Evolutionary conservation across 163 green algal genomes (phyloP).

Genomic region (Volvox carteri): DNA sequence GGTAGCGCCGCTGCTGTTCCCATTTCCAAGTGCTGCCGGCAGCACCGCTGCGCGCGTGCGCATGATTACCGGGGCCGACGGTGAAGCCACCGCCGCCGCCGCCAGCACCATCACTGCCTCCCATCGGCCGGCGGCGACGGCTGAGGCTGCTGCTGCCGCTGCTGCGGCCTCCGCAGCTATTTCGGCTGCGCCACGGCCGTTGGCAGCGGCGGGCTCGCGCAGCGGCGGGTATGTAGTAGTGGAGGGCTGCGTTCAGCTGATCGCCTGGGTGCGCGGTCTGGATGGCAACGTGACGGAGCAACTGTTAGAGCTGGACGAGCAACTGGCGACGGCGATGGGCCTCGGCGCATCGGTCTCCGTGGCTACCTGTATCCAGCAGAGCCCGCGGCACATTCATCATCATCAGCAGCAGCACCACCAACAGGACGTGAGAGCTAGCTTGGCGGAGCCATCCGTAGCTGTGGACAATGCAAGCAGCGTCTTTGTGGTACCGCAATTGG

Average conservation of each 20-base stretch:
- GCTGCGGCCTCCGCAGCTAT: not conserved
- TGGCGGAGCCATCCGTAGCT: not conserved
- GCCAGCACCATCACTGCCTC: not conserved
- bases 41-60: not conserved
- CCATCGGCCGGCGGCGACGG: too few relatives aligned
- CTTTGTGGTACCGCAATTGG: not conserved
- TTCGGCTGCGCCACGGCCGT: too few relatives aligned
- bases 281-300: slow-evolving; percentile 26
- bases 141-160: too few relatives aligned
- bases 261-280: slow-evolving; percentile 41
- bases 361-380: not conserved
- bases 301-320: slow-evolving; percentile 27
- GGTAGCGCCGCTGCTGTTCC: slow-evolving; percentile 31
- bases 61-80: not conserved
- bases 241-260: slow-evolving; percentile 53
- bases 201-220: not conserved
- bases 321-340: slow-evolving; percentile 39
- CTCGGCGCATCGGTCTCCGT: slow-evolving; percentile 23
- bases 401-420: slow-evolving; percentile 10
- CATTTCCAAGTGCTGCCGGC: not conserved
- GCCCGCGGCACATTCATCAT: not conserved
- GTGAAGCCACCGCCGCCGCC: not conserved
- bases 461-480: not conserved
- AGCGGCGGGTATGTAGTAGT: slow-evolving; percentile 45
- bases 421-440: not conserved